These are phyloP conservation scores for Galerina marginata DNA, from an alignment of 768 basidiomycete species.

Conservation along the genomic window DNA sequence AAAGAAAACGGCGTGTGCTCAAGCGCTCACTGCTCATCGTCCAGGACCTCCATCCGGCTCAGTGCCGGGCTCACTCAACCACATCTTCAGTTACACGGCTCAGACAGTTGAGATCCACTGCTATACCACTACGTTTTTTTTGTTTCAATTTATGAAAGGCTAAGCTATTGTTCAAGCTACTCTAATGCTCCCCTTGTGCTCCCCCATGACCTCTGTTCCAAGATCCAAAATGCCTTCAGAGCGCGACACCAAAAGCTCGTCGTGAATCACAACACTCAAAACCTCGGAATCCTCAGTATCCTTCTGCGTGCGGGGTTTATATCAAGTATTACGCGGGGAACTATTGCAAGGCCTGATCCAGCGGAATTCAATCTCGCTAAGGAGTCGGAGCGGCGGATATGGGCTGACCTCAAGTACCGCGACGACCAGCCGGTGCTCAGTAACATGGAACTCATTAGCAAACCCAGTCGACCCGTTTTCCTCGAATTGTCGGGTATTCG, in stretches of 20 bases:
- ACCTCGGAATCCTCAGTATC: slow-evolving; percentile 86
- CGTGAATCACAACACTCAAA: slow-evolving; percentile 85
- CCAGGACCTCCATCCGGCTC: no score
- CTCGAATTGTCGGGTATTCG: slow-evolving; percentile 78
- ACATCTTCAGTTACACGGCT: no score
- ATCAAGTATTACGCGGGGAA: slow-evolving; percentile 81
- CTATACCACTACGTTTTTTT: no score
- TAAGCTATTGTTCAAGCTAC: no score
- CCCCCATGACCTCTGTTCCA: slow-evolving; percentile 88
- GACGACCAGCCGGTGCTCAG: slow-evolving; percentile 85
- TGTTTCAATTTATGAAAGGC: no score
- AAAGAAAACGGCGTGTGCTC: no score
- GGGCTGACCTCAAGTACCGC: slow-evolving; percentile 94
- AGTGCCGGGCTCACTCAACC: no score
- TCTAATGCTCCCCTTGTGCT: slow-evolving; percentile 54
- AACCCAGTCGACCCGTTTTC: slow-evolving; percentile 80
- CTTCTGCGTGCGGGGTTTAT: slow-evolving; percentile 92
- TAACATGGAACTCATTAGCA: slow-evolving; percentile 81
- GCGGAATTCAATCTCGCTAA: slow-evolving; percentile 59
- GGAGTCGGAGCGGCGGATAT: slow-evolving; percentile 79
- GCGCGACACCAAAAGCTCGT: slow-evolving; percentile 80
- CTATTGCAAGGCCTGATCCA: slow-evolving; percentile 68
- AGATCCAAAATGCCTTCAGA: slow-evolving; percentile 90
- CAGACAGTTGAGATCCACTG: no score
- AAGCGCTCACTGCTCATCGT: no score